Conservation (phyloP, 768 basidiomycete species). For the Boletus sp. region DNA sequence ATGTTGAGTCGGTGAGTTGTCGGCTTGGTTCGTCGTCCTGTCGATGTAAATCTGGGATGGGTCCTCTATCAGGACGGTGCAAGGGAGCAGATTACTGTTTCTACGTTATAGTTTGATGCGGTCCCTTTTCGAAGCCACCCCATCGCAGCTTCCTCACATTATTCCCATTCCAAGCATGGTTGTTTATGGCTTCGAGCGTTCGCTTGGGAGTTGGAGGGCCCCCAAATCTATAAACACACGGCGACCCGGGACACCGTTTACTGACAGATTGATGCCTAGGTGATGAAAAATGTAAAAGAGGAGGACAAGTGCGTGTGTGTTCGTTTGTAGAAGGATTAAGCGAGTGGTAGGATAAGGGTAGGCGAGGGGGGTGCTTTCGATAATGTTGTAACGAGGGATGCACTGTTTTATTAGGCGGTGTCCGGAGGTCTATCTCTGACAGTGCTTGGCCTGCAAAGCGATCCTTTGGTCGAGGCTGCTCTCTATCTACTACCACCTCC, state of each 20-base stretch:
- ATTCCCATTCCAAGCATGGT: constrained; percentile 13
- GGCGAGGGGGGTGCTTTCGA: constrained; percentile 7
- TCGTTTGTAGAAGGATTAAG: constrained; percentile 22
- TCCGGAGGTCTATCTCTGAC: constrained; percentile 23
- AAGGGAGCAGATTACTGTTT: constrained; percentile 17
- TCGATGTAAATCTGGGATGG: constrained; percentile 18
- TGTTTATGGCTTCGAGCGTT: constrained; percentile 12
- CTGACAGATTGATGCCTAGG: constrained; percentile 35
- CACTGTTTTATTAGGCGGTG: constrained; percentile 27
- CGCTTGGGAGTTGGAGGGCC: constrained; percentile 23
- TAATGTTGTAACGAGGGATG: constrained; percentile 15
- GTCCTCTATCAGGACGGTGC: constrained; percentile 6
- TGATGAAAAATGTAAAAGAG: constrained; percentile 49
- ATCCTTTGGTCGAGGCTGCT: constrained; percentile 18
- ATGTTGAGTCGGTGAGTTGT: constrained; percentile 59
- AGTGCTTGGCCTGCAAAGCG: constrained; percentile 12
- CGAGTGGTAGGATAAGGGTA: constrained; percentile 15
- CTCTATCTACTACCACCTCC: constrained; percentile 21
- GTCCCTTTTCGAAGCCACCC: constrained; percentile 37
- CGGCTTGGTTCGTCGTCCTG: constrained; percentile 9
- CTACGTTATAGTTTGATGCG: constrained; percentile 34
- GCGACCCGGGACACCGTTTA: constrained; percentile 26
- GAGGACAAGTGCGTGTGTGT: constrained; percentile 48
- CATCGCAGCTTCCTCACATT: constrained; percentile 26
- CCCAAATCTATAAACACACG: constrained; percentile 26